Conservation (phyloP, 257 asterid genomes). For the Perilla frutescens region DNA sequence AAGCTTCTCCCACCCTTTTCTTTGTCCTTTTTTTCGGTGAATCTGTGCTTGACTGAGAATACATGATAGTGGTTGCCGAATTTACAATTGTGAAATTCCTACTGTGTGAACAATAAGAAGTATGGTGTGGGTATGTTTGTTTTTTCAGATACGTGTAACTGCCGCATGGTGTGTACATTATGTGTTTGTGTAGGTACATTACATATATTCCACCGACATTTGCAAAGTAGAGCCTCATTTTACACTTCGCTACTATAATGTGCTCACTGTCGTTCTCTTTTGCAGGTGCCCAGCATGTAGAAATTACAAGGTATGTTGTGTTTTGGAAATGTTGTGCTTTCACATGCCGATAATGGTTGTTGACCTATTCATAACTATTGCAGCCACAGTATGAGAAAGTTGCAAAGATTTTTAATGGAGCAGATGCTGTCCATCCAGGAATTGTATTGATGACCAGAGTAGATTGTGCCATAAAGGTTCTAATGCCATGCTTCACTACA, state of each 20-base stretch:
- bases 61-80: neutral
- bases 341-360: slow-evolving; percentile 34
- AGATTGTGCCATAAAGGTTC: slow-evolving; percentile 91
- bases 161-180: slow-evolving; percentile 5
- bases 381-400: slow-evolving; percentile 97
- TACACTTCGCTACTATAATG: slow-evolving; percentile 26
- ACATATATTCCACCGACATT: slow-evolving; percentile 3
- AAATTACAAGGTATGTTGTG: slow-evolving; percentile 77
- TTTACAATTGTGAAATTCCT: slow-evolving; percentile 9
- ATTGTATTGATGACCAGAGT: slow-evolving; percentile 83
- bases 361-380: slow-evolving; percentile 32
- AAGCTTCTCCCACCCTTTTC: neutral
- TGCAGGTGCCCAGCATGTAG: slow-evolving; percentile 99
- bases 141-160: neutral
- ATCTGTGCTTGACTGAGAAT: neutral
- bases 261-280: slow-evolving; percentile 37
- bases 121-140: slow-evolving; percentile 9
- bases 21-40: neutral
- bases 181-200: neutral
- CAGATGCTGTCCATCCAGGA: slow-evolving; percentile 91
- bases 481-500: slow-evolving; percentile 37
- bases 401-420: slow-evolving; percentile 90
- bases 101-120: slow-evolving; percentile 3
- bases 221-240: slow-evolving; percentile 7
- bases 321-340: slow-evolving; percentile 15